phyloP scores from a whole-genome alignment of 106 monocot species.

The Dendrobium chrysotoxum region DNA sequence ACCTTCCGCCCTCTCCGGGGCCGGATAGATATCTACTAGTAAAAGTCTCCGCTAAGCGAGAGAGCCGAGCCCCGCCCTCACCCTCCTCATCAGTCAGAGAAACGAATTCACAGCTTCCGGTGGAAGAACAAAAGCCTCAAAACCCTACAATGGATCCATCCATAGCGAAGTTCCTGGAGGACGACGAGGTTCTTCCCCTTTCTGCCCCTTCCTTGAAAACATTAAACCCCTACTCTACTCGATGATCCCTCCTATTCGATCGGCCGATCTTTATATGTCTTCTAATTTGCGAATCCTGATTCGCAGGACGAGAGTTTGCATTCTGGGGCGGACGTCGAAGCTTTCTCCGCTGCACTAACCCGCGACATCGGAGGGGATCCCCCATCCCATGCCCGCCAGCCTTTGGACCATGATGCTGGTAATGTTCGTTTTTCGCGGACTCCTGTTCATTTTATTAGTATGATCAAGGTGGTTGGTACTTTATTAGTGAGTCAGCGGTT shows the following conservation, averaged over 20 bases:
- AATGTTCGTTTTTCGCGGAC: background rate
- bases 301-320: conserved; percentile 85
- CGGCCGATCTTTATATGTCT: background rate
- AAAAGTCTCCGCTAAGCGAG: too few relatives aligned
- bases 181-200: conserved; percentile 42
- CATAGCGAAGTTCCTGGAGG: conserved; percentile 62
- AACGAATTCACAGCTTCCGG: background rate
- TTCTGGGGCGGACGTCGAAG: conserved; percentile 83
- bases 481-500: background rate
- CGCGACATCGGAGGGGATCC: conserved; percentile 60
- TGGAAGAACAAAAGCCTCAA: background rate
- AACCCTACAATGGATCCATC: conserved; percentile 46
- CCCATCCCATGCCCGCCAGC: conserved; percentile 15
- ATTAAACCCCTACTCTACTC: conserved; percentile 6
- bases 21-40: too few relatives aligned
- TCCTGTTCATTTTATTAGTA: background rate
- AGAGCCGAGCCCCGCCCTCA: too few relatives aligned
- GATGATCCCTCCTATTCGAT: background rate
- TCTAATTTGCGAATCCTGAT: background rate
- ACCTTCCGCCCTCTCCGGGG: too few relatives aligned
- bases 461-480: background rate
- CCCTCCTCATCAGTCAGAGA: background rate
- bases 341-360: conserved; percentile 72
- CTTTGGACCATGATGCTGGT: conserved; percentile 29
- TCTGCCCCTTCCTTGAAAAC: background rate